Base-by-base conservation (phyloP, 169 alveolate genomes). In the Eimeria necatrix region DNA sequence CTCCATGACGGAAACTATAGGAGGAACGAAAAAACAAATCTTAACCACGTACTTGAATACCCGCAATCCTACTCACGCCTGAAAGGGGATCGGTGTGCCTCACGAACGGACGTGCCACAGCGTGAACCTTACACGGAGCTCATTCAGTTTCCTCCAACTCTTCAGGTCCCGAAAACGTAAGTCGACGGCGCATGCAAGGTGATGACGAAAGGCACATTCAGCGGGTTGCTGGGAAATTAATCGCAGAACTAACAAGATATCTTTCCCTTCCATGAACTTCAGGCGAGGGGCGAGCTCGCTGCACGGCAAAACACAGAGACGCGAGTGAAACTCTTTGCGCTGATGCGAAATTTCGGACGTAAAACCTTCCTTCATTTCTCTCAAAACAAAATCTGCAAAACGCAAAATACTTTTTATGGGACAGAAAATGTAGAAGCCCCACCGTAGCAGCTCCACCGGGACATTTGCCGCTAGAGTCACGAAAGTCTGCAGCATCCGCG, bases 401-500 rank as follows among this genome's bases (percentile, higher is more conserved):
- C 16, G 22, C 80, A 68, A 22, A 18, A 59, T 59, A 16, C 53
- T 9, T 8, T 8, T n/a, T 24, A 18, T 24, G 24, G 46, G 52
- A 4, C 10, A 52, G 41, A 4, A 14, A 32, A 48, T 4, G 64
- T 51, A 48, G 46, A 46, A 24, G 46, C 64, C 92, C 26, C 71
- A 84, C 92, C 59, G 92, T 78, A 84, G 51, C 59, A 84, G 68
- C 22, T 68, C 78, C 46, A 6, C n/a, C 4, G 92, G 92, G 60
- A 32, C 49, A 9, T 46, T 56, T 56, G 92, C 92, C 51, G 80
- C 22, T 9, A 84, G 60, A 26, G 92, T 56, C 92, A 60, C 92
- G 18, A 84, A 78, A 78, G 92, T 32, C 60, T 84, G 92, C 53
- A 84, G 48, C 59, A 84, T n/a, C 24, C 92, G 78, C 20, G 92